These are phyloP conservation scores for Sclerospora graminicola DNA, from an alignment of 352 stramenopile genomes.

Conservation along the genomic window DNA sequence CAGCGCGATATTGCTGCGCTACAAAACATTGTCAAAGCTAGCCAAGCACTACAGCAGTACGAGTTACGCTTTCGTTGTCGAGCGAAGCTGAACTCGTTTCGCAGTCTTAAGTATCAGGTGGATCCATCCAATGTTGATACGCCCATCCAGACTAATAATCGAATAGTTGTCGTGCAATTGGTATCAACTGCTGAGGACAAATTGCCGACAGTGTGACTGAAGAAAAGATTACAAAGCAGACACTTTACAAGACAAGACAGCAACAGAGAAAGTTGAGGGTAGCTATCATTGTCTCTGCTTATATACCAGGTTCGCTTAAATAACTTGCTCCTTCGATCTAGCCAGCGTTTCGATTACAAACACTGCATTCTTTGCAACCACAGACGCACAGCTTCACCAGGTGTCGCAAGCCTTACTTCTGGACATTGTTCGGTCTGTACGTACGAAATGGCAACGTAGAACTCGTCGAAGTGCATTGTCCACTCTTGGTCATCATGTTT, in stretches of 20 bases:
- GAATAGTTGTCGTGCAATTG: slow-evolving; percentile 42
- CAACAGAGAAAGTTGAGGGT: slow-evolving; percentile 6
- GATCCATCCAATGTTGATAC: slow-evolving; percentile 25
- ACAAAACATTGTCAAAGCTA: slow-evolving; percentile 14
- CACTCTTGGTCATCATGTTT: slow-evolving; percentile 8
- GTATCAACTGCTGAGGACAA: slow-evolving; percentile 2
- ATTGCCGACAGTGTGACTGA: slow-evolving; percentile 1
- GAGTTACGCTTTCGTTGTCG: slow-evolving; percentile 22
- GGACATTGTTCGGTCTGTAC: slow-evolving; percentile 35
- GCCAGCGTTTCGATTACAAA: slow-evolving; percentile 27
- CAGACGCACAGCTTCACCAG: too few relatives aligned
- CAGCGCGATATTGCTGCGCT: slow-evolving; percentile 42
- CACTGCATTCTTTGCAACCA: too few relatives aligned
- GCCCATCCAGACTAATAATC: slow-evolving; percentile 47
- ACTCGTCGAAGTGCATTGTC: slow-evolving; percentile 53
- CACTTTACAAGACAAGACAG: neutral
- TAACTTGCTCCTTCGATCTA: slow-evolving; percentile 10
- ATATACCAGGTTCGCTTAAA: slow-evolving; percentile 8
- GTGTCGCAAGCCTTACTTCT: neutral
- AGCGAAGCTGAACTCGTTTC: slow-evolving; percentile 48
- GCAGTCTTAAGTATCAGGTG: slow-evolving; percentile 46
- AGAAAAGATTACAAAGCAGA: neutral
- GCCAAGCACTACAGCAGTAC: slow-evolving; percentile 6
- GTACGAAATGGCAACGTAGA: slow-evolving; percentile 59
- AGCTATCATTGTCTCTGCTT: slow-evolving; percentile 12